Base-by-base conservation (phyloP, 2,329 filamentous ascomycete genomes). In the Neopestalotiopsis rosae region DNA sequence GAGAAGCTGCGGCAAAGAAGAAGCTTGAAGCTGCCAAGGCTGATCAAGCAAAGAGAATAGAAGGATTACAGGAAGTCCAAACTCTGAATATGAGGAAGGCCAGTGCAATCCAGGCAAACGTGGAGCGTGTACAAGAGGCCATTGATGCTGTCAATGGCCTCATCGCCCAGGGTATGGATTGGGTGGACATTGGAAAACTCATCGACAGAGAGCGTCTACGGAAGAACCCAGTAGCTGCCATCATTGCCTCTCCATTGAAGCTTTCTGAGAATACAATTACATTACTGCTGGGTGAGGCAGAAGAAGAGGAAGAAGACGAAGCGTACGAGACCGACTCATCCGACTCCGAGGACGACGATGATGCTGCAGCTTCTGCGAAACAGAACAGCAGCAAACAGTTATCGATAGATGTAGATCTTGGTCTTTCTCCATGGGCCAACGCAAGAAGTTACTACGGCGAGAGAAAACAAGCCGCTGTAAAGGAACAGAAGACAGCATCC, bases 121-220 rank as follows among this genome's bases (percentile, higher is more conserved):
- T 94, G 1, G 94, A 97, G 76, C 89, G 94, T 65, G 95, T 98
- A 0, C 93, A 97, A 78, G 96, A 98, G 81, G 94, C 94, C 4
- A 94, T 94, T 79, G 93, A 94, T 78, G 94, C 96, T 3, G 91
- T 99, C 66, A 98, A 97, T 78, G 93, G 94, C 0, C 84, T 98
- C n/a, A 89, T 99, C 69, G 89, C 89, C 5, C 94, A 97, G 76
- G 95, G 95, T 12, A 98, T 98, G 94, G 96, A 99, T 75, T 99
- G 96, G 96, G 90, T 94, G 12, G 93, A 98, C 72, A 95, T 98
- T 75, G 94, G 89, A 10, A 92, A 92, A 69, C 83, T 99, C 71
- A 93, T 99, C 66, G 94, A 97, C 78, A 89, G 94, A 72, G 95
- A 98, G 78, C 93, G 97, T 78, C 89, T 86, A 70, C 87, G 91